Base-by-base conservation (phyloP, 2,329 filamentous ascomycete species). In the Camptophora hylomeconis region DNA sequence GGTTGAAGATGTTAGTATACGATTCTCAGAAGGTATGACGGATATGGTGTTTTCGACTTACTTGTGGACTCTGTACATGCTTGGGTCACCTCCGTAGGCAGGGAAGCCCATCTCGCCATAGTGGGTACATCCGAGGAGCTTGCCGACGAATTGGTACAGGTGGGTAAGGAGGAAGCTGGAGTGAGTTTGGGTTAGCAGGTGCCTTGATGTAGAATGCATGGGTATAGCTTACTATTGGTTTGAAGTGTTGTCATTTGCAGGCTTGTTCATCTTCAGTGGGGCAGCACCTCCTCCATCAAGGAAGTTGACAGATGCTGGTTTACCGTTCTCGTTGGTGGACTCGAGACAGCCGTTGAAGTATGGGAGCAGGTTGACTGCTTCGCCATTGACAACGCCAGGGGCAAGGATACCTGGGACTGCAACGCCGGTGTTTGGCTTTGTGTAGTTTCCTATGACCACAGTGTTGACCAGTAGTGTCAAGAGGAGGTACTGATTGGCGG, bases 391-490 rank as follows among this genome's bases (percentile, higher is more conserved):
- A 7, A 43, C 56, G n/a, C 62, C 55, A 1, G 55, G 42, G 10
- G 61, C 60, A 14, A 75, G 57, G 42, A 75, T 73, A 38, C 70
- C 69, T n/a, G 65, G 58, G 3, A 74, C 68, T 2, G 38, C 46
- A 40, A 71, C 48, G 30, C 60, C 60, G 15, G 65, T 58, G 37
- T 69, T 71, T 32, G 66, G 64, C 40, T 49, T 49, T 5, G 65
- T 69, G 46, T 70, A 72, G 49, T 72, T 72, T n/a, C 72, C 71
- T 40, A 73, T 70, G 36, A 75, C 67, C 12, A 65, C 72, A 5
- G 69, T 74, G 51, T 75, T 75, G 42, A 75, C 69, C 3, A 75
- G 48, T 2, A 69, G 52, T 2, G 63, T 69, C 42, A 75, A 42
- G 2, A 75, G 54, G 1, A 58, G 64, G 30, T 58, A 52, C 48